These are phyloP conservation scores for Nakazawaea peltata DNA, from an alignment of 805 yeast species.

Conservation along the genomic window DNA sequence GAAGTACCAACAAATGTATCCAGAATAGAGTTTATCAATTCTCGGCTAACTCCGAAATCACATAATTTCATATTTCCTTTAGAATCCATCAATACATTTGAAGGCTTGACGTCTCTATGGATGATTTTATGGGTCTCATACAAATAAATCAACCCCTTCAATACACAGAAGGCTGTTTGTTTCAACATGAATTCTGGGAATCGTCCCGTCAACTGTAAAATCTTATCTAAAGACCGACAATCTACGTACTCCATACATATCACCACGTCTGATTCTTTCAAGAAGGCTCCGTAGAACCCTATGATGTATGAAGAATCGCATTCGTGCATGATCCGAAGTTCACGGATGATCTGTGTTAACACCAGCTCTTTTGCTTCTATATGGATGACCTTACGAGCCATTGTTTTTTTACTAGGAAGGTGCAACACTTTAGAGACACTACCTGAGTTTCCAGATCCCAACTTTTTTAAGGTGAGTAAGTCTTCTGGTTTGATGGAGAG, in stretches of 20 bases:
- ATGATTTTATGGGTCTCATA: constrained; percentile 82
- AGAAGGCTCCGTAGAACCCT: constrained; percentile 85
- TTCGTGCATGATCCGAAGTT: constrained; percentile 83
- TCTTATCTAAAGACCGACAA: constrained; percentile 85
- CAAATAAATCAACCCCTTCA: constrained; percentile 74
- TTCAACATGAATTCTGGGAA: constrained; percentile 63
- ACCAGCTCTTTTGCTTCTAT: constrained; percentile 75
- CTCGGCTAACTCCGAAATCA: constrained; percentile 95
- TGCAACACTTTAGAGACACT: constrained; percentile 84
- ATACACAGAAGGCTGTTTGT: constrained; percentile 66
- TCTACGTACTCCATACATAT: constrained; percentile 96
- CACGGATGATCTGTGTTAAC: constrained; percentile 80
- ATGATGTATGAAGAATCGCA: constrained; percentile 80
- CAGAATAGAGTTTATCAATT: constrained; percentile 86
- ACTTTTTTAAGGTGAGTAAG: constrained; percentile 60
- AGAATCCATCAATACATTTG: constrained; percentile 82
- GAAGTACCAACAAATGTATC: constrained; percentile 98
- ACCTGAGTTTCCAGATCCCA: constrained; percentile 95
- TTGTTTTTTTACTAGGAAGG: constrained; percentile 75
- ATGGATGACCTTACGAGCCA: constrained; percentile 87
- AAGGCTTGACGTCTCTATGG: constrained; percentile 94
- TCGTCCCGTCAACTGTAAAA: constrained; percentile 52
- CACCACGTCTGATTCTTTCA: constrained; percentile 66
- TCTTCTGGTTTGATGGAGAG: constrained; percentile 54
- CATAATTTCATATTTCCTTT: constrained; percentile 85